Evolutionary conservation across 208 protist genomes (phyloP).

Genomic region (Porcisia deanei): DNA sequence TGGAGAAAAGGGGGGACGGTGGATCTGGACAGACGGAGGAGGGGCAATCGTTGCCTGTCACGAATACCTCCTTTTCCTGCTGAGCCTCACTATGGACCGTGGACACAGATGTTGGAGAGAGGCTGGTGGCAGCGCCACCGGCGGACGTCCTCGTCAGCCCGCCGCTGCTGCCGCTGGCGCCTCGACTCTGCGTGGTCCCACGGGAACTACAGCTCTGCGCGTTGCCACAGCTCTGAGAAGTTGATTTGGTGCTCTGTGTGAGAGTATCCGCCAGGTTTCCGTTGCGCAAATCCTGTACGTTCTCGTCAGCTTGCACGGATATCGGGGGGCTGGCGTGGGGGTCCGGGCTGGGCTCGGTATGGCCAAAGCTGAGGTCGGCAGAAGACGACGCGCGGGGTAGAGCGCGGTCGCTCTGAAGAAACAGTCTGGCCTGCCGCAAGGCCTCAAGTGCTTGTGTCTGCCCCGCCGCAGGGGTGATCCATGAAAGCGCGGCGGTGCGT

Average conservation of each 20-base stretch:
- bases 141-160: background rate
- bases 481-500: background rate
- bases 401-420: background rate
- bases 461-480: background rate
- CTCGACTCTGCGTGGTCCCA: conserved; percentile 6
- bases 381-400: background rate
- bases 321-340: background rate
- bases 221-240: background rate
- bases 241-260: background rate
- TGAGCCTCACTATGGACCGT: background rate
- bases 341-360: background rate
- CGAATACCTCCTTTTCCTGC: background rate
- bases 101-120: background rate
- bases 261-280: too few species aligned
- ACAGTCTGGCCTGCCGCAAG: background rate
- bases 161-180: conserved; percentile 6
- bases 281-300: background rate
- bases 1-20: background rate
- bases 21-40: background rate
- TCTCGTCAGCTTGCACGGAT: background rate
- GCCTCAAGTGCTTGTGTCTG: background rate
- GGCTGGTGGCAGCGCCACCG: background rate
- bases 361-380: background rate
- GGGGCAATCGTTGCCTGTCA: background rate
- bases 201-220: conserved; percentile 2